These are phyloP conservation scores for Plasmodium vinckei DNA, from an alignment of 169 alveolate species.

Conservation along the genomic window DNA sequence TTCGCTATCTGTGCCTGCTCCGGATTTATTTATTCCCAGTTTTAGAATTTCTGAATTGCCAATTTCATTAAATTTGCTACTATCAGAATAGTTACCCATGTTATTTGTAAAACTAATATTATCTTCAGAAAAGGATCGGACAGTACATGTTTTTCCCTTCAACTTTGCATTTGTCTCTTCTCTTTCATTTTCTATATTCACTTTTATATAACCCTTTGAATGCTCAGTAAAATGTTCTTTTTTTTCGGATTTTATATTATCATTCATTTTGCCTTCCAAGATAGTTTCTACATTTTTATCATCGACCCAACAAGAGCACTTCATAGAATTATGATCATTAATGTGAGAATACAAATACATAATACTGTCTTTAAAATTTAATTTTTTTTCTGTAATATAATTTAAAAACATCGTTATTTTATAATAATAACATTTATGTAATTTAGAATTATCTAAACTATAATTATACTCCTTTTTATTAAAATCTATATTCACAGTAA, in stretches of 20 bases:
- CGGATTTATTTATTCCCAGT: background rate
- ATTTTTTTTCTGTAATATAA: constrained; percentile 21
- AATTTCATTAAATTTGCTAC: background rate
- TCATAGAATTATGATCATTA: constrained; percentile 49
- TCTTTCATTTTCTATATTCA: constrained; percentile 4
- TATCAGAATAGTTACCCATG: background rate
- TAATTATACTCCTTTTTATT: constrained; percentile 18
- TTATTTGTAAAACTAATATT: constrained; percentile 12
- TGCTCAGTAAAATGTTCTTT: background rate
- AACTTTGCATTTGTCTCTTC: background rate
- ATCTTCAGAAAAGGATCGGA: constrained; percentile 5
- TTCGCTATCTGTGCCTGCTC: background rate
- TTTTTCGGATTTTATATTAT: background rate
- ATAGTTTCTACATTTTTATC: constrained; percentile 10
- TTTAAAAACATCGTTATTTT: constrained; percentile 29
- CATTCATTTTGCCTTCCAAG: background rate
- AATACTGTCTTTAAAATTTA: constrained; percentile 52
- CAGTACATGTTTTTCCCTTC: background rate
- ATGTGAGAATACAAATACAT: constrained; percentile 23
- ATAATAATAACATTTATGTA: constrained; percentile 62
- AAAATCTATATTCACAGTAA: constrained; percentile 42
- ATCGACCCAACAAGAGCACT: constrained; percentile 18
- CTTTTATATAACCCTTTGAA: constrained; percentile 6
- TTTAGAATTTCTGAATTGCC: background rate
- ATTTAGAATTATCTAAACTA: constrained; percentile 47